These are phyloP conservation scores for Solanum etuberosum DNA, from an alignment of 257 asterid species.

Conservation along the genomic window DNA sequence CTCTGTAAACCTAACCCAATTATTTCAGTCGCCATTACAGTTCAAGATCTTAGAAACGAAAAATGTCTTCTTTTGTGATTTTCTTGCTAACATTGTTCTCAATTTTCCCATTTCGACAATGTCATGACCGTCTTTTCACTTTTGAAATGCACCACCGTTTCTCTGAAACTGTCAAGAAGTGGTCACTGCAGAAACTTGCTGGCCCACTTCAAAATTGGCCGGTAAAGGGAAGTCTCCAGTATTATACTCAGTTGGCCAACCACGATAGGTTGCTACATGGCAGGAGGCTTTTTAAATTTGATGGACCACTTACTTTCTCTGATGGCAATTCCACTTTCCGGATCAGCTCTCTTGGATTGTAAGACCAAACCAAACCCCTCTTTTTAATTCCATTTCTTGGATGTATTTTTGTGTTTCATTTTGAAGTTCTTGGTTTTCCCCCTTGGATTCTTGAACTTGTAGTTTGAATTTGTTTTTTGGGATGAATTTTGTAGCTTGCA, in stretches of 20 bases:
- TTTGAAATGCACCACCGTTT: slow-evolving; percentile 83
- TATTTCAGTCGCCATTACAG: background rate
- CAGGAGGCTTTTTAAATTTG: slow-evolving; percentile 26
- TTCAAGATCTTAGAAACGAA: slow-evolving; percentile 2
- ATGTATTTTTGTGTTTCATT: background rate
- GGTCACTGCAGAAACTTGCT: slow-evolving; percentile 19
- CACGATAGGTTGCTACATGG: slow-evolving; percentile 44
- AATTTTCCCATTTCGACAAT: slow-evolving; percentile 11
- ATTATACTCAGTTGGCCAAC: slow-evolving; percentile 41
- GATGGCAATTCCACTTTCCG: slow-evolving; percentile 61
- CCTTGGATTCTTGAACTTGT: background rate
- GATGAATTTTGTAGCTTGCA: slow-evolving; percentile 47
- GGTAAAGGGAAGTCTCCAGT: slow-evolving; percentile 39
- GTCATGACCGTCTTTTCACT: slow-evolving; percentile 38
- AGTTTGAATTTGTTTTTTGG: slow-evolving; percentile 7
- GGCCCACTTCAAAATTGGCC: slow-evolving; percentile 38
- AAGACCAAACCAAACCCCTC: slow-evolving; percentile 5
- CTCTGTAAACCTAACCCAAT: background rate
- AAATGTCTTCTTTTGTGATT: slow-evolving; percentile 29
- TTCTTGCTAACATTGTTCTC: slow-evolving; percentile 10
- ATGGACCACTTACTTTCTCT: slow-evolving; percentile 47
- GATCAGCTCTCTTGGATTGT: slow-evolving; percentile 74
- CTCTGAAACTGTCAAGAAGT: slow-evolving; percentile 60
- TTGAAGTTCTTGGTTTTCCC: background rate
- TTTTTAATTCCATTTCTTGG: background rate